Conservation (phyloP, 208 protist genomes). For the Wallacemonas sp. region DNA sequence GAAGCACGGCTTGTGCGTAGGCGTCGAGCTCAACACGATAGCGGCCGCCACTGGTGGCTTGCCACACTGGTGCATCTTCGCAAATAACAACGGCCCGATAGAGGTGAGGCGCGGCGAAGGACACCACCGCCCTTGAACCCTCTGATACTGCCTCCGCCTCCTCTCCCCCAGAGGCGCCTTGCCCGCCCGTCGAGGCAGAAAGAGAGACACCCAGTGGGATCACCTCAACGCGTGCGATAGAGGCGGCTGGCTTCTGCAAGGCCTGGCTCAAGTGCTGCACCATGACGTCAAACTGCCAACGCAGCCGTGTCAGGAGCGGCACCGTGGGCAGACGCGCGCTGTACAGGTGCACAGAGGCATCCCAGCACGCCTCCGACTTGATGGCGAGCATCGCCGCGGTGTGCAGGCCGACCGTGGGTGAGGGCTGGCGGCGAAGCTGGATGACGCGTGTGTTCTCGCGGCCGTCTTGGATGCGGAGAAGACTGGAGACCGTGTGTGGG, state of each 20-base stretch:
- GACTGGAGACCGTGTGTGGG: not conserved
- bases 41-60: slow-evolving; percentile 51
- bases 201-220: not conserved
- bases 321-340: slow-evolving; percentile 22
- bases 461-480: slow-evolving; percentile 34
- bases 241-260: slow-evolving; percentile 4
- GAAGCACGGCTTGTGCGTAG: slow-evolving; percentile 72
- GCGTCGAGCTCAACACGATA: slow-evolving; percentile 86
- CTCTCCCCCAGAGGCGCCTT: too few species aligned
- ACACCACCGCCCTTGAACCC: not conserved
- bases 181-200: not conserved
- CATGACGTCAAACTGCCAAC: slow-evolving; percentile 84
- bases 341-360: slow-evolving; percentile 21
- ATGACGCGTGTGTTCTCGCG: slow-evolving; percentile 37
- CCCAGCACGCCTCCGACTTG: slow-evolving; percentile 37
- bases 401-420: slow-evolving; percentile 55
- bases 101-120: not conserved
- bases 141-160: too few species aligned
- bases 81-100: slow-evolving; percentile 1
- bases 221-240: slow-evolving; percentile 10
- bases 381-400: slow-evolving; percentile 44
- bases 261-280: slow-evolving; percentile 39
- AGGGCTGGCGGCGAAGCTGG: slow-evolving; percentile 51
- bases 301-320: slow-evolving; percentile 70
- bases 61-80: slow-evolving; percentile 58